Evolutionary conservation across 306 rosid species (phyloP), one percentile per base, ranked within the genome.

Genomic region (Rosa lucieae): DNA sequence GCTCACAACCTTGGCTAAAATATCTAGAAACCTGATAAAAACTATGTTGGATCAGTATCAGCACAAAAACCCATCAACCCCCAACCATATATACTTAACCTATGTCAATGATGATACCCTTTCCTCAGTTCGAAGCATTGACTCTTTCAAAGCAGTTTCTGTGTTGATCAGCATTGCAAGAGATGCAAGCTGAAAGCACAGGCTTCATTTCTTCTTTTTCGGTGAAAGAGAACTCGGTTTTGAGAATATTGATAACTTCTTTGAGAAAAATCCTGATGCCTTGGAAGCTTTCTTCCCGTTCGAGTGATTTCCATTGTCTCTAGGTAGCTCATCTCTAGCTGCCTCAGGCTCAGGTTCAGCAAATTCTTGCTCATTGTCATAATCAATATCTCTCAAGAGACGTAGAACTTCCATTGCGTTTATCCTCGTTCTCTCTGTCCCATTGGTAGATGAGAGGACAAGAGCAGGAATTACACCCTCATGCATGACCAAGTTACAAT

Each of bases 391-490:
- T 83, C 70, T 73, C 82, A 91, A 82, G 71, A 85, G 91, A 76
- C 88, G 85, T 46, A 89, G 85, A 79, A 93, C 77, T 82, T 96
- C 98, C 72, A 67, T 17, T 1, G 99, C 94, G 46, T 67, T 81
- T 46, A 5, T 87, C 83, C 62, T 87, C 72, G 87, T 96, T 84
- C 76, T 88, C 49, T 91, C 92, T 73, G 70, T 93, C 49, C 99
- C 98, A 72, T 90, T 91, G 78, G 78, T 29, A 40, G 98, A 87
- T 77, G 93, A 86, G 49, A 10, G 23, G 75, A 77, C 81, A 78
- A 96, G 94, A 29, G 85, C 53, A 78, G 87, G 78, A 46, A 91
- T 71, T 44, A 93, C 73, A 55, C 82, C 85, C 76, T 85, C 91
- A 26, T 78, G 85, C 92, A 87, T 82, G 72, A 88, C 91, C 84